Evolutionary conservation across 371 early-diverging fungal species (phyloP).

Genomic region (Mortierella sp.): DNA sequence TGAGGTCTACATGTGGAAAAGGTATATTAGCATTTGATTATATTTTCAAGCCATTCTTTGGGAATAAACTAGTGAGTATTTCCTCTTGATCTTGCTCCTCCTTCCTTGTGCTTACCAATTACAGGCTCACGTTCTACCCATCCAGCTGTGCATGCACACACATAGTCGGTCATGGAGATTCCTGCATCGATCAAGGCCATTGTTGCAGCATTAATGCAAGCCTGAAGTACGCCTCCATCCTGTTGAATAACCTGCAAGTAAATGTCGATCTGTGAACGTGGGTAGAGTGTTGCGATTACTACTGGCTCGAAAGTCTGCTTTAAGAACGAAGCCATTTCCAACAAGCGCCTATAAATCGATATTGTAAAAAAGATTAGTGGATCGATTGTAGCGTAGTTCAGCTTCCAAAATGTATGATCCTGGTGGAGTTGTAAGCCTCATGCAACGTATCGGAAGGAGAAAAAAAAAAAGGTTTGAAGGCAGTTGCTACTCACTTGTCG

Average conservation of each 20-base stretch:
- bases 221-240: conserved; percentile 91
- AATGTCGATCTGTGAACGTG: conserved; percentile 93
- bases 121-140: conserved; percentile 86
- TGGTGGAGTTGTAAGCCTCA: no score
- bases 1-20: conserved; percentile 73
- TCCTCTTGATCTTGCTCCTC: background rate
- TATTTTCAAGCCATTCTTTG: no score
- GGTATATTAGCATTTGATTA: background rate
- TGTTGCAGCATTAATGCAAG: conserved; percentile 94
- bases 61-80: no score
- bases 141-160: conserved; percentile 95
- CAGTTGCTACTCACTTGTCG: conserved; percentile 87
- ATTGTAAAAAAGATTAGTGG: no score
- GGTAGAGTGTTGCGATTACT: conserved; percentile 79
- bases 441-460: conserved; percentile 4
- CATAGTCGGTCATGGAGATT: conserved; percentile 96
- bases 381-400: no score
- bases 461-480: background rate
- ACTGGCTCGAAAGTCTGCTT: conserved; percentile 94
- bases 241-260: conserved; percentile 92
- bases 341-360: conserved; percentile 79
- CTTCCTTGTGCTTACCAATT: conserved; percentile 65
- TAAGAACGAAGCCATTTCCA: conserved; percentile 88
- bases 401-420: no score
- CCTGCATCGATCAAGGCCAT: conserved; percentile 98